These are phyloP conservation scores for Trichothecium roseum DNA, from an alignment of 2,329 filamentous ascomycete species.

Conservation along the genomic window DNA sequence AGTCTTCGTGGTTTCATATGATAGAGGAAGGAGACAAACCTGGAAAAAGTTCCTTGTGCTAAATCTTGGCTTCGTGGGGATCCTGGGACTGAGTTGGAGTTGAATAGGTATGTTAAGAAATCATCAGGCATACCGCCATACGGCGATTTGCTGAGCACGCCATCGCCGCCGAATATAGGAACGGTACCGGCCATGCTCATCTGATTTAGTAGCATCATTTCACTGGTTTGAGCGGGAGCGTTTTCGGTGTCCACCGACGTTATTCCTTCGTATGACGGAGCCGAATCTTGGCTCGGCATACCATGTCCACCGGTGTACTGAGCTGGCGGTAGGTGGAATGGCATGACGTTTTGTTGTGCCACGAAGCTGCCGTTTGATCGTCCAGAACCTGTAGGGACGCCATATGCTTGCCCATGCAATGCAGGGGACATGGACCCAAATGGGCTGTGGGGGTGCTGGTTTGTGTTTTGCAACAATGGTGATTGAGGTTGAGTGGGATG, in stretches of 20 bases:
- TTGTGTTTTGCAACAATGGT: no score
- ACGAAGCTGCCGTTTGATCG: conserved; percentile 31
- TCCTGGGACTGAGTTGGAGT: conserved; percentile 22
- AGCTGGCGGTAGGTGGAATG: conserved; percentile 52
- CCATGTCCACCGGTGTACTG: conserved; percentile 33
- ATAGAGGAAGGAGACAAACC: conserved; percentile 26
- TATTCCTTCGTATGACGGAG: no score
- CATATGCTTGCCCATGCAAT: no score
- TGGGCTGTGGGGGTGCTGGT: no score
- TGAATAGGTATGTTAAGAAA: conserved; percentile 78
- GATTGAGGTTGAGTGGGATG: conserved; percentile 20
- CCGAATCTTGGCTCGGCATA: not conserved
- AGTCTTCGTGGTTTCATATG: no score
- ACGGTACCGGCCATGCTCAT: conserved; percentile 59
- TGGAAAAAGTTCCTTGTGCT: conserved; percentile 28
- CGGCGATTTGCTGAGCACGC: conserved; percentile 69
- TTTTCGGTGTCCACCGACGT: not conserved
- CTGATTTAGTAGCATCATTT: conserved; percentile 52
- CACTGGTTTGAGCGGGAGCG: conserved; percentile 30
- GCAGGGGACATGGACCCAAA: no score
- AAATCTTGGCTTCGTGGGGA: conserved; percentile 30
- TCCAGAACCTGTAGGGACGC: no score
- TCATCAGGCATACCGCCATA: conserved; percentile 77
- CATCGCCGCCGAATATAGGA: conserved; percentile 79
- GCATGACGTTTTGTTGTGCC: conserved; percentile 49